Evolutionary conservation across 495 filamentous ascomycete species (phyloP).

Genomic region (Penicillium egyptiacum): DNA sequence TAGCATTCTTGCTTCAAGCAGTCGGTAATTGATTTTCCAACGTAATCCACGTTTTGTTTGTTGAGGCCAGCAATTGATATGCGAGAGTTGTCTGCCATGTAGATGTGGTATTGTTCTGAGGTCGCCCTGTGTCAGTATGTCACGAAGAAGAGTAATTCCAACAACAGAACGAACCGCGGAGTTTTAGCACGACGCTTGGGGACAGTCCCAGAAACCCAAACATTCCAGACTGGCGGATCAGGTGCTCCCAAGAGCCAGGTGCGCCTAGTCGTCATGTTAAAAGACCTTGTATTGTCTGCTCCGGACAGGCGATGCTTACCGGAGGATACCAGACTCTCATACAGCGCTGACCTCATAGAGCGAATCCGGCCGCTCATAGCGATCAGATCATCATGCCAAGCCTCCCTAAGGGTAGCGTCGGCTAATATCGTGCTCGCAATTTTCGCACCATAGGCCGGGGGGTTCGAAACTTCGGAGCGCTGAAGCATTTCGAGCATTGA

Average conservation of each 20-base stretch:
- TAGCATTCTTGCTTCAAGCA: conserved; percentile 10
- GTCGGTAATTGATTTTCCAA: conserved; percentile 32
- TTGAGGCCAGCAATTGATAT: conserved; percentile 46
- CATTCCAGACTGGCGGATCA: conserved; percentile 43
- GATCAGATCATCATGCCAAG: conserved; percentile 43
- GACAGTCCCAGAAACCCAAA: conserved; percentile 41
- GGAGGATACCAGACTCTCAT: conserved; percentile 22
- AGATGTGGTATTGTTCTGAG: conserved; percentile 40
- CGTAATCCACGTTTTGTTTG: conserved; percentile 41
- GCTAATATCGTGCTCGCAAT: conserved; percentile 38
- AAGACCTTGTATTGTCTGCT: neutral
- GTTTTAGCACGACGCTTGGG: conserved; percentile 23
- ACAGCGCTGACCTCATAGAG: conserved; percentile 34
- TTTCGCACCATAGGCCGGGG: conserved; percentile 41
- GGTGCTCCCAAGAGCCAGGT: conserved; percentile 39
- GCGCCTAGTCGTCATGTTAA: conserved; percentile 16
- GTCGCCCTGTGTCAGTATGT: neutral
- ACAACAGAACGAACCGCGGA: conserved; percentile 31
- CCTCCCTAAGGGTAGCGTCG: conserved; percentile 20
- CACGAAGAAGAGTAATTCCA: neutral
- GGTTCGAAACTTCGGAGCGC: conserved; percentile 42
- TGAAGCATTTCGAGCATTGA: conserved; percentile 37
- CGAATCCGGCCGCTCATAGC: conserved; percentile 42
- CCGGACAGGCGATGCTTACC: conserved; percentile 11
- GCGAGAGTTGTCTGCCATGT: conserved; percentile 39